Evolutionary conservation across 75 land plant species (phyloP).

Genomic region (Gnetum montanum): DNA sequence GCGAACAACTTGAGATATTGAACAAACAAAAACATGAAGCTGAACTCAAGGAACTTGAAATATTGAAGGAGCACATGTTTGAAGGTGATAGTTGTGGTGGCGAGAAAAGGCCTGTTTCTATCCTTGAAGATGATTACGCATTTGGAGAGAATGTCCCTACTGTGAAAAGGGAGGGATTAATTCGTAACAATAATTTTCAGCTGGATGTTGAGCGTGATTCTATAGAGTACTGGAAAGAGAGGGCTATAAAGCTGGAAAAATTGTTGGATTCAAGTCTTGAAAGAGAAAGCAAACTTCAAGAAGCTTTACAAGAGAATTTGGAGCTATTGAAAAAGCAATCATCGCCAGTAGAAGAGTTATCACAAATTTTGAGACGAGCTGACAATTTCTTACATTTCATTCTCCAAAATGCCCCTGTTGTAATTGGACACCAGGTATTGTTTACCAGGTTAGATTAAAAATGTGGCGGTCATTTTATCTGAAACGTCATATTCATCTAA

Average conservation of each 20-base stretch:
- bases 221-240: constrained; percentile 57
- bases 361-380: constrained; percentile 64
- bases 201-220: constrained; percentile 43
- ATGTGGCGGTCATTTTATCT: too few relatives aligned
- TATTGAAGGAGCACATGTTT: constrained; percentile 50
- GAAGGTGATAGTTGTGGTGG: constrained; percentile 34
- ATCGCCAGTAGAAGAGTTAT: constrained; percentile 65
- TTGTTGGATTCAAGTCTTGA: constrained; percentile 55
- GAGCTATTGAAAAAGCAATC: constrained; percentile 25
- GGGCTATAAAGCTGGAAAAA: constrained; percentile 35
- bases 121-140: constrained; percentile 36
- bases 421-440: constrained; percentile 77
- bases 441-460: not conserved
- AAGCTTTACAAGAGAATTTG: constrained; percentile 52
- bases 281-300: constrained; percentile 44
- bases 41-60: constrained; percentile 57
- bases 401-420: constrained; percentile 74
- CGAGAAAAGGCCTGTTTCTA: constrained; percentile 36
- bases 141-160: constrained; percentile 23
- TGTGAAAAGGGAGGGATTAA: constrained; percentile 25
- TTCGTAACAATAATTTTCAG: constrained; percentile 19
- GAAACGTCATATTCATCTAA: too few relatives aligned
- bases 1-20: constrained; percentile 52
- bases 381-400: constrained; percentile 78
- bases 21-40: constrained; percentile 49